Evolutionary conservation across 768 basidiomycete genomes (phyloP), one percentile per base, ranked within the genome.

Genomic region (Chalciporus piperatus): DNA sequence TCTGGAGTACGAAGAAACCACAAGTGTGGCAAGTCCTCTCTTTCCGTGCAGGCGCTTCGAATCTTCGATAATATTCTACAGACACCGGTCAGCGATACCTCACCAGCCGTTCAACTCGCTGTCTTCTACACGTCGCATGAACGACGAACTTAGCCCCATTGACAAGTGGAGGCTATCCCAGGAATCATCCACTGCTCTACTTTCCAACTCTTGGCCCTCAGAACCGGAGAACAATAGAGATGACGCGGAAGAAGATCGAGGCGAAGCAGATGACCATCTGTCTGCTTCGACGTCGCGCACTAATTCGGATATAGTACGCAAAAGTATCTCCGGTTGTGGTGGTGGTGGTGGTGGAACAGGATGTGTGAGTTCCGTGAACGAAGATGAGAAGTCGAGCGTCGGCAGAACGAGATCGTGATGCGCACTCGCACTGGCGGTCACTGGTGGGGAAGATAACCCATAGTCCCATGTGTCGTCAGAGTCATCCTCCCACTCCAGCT

Each of bases 371-470:
- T 46, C 48, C 13, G 57, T 38, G 23, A 77, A 79, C 8, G 74
- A 68, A 6, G 82, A 77, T 0, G 87, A 86, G 56, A 88, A 78
- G 64, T 90, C 87, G 47, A 91, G 76, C 1, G 82, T 87, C 5
- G 90, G 89, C n/a, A 92, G 70, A 11, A 92, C 68, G 51, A 94
- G 80, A 3, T 88, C 87, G 17, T 79, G 72, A 3, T 86, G 72
- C 11, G 84, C 80, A 60, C 89, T 84, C 20, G 59, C 61, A 20
- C 77, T 70, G 22, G 50, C 47, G 6, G 61, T 55, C 42, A 60
- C 54, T 9, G 54, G 53, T 2, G 54, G 47, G 10, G 33, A 32
- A 39, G 54, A 56, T 8, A 58, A 23, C 6, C 49, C 56, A 23
- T 55, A 22, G 41, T 47, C 48, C 43, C 47, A 41, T 9, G 46